Conservation (phyloP, 495 filamentous ascomycete species). For the Podospora conica region DNA sequence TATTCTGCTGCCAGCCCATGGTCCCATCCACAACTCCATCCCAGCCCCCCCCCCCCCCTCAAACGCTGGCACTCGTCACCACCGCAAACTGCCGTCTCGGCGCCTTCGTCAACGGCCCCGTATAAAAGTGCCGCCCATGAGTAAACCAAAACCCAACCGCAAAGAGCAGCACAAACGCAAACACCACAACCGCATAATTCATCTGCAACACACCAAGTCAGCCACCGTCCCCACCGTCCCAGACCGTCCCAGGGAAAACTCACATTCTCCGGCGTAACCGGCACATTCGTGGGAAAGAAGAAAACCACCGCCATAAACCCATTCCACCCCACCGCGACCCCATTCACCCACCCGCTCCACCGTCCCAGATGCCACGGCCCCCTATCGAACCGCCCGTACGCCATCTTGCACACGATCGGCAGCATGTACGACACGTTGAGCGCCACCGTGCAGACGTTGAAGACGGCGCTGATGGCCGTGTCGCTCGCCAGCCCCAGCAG, state of each 20-base stretch:
- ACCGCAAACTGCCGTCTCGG: background rate
- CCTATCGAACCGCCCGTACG: constrained; percentile 49
- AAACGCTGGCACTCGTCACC: background rate
- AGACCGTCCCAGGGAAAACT: constrained; percentile 3
- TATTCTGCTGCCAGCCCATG: too few relatives aligned
- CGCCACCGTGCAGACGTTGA: constrained; percentile 58
- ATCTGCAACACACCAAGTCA: constrained; percentile 21
- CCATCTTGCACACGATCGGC: constrained; percentile 55
- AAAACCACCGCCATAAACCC: constrained; percentile 56
- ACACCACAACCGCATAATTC: constrained; percentile 44
- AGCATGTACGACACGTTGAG: constrained; percentile 60
- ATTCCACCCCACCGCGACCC: constrained; percentile 53
- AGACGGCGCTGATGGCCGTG: constrained; percentile 55
- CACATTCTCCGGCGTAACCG: constrained; percentile 42
- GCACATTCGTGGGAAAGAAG: constrained; percentile 50
- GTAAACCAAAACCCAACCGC: constrained; percentile 47
- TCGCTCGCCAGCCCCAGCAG: constrained; percentile 58
- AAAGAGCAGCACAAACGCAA: constrained; percentile 39
- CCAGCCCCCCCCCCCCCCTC: background rate
- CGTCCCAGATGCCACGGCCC: constrained; percentile 57
- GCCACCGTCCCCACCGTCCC: background rate
- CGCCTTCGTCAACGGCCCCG: constrained; percentile 37
- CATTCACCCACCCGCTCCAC: constrained; percentile 41
- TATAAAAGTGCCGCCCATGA: constrained; percentile 45
- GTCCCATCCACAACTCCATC: background rate